Evolutionary conservation across 1,139 yeast genomes (phyloP).

Genomic region (Blastobotrys apis): DNA sequence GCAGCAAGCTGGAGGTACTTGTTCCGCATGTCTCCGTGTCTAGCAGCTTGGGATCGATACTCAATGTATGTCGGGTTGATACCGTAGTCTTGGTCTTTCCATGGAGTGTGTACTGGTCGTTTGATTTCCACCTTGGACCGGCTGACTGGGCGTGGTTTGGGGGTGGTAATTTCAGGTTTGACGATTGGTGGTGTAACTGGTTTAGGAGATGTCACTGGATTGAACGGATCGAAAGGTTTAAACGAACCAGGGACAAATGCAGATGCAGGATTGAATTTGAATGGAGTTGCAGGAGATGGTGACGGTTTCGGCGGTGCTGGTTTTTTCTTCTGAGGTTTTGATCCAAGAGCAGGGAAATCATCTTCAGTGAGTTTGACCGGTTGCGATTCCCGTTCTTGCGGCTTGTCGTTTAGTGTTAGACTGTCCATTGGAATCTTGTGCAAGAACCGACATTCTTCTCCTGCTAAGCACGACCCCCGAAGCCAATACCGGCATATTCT

Average conservation of each 20-base stretch:
- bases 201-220: too few species aligned
- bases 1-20: slow-evolving; percentile 40
- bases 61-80: slow-evolving; percentile 27
- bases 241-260: slow-evolving; percentile 1
- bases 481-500: slow-evolving; percentile 44
- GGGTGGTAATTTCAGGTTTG: slow-evolving; percentile 6
- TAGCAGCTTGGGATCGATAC: slow-evolving; percentile 27
- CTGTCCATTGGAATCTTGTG: slow-evolving; percentile 35
- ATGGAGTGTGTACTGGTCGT: slow-evolving; percentile 35
- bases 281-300: slow-evolving; percentile 4
- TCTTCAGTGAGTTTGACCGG: slow-evolving; percentile 24
- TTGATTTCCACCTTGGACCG: slow-evolving; percentile 24
- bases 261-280: slow-evolving; percentile 9
- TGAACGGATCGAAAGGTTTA: background rate
- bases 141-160: slow-evolving; percentile 21
- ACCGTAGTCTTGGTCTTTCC: slow-evolving; percentile 32
- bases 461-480: slow-evolving; percentile 41
- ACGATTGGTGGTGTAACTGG: background rate
- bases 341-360: slow-evolving; percentile 30
- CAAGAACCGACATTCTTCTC: slow-evolving; percentile 38
- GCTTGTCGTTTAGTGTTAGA: background rate
- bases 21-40: slow-evolving; percentile 34
- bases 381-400: slow-evolving; percentile 8
- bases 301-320: background rate
- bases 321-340: slow-evolving; percentile 13